Percentiles rank a stretch among this genome's conserved stretches.
Evolutionary conservation across 805 yeast species (phyloP).

Genomic region (Cephaloascus fragrans): DNA sequence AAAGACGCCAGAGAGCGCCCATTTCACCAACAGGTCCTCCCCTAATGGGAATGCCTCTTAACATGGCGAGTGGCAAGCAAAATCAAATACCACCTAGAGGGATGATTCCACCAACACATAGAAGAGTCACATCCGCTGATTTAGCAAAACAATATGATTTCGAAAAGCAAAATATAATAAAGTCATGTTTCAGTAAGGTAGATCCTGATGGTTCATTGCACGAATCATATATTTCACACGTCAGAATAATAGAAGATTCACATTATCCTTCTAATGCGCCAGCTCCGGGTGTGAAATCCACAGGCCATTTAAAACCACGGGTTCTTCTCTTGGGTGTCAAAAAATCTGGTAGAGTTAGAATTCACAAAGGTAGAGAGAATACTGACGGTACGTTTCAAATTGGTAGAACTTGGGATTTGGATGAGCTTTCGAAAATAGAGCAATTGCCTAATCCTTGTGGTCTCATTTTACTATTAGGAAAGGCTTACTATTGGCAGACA

Average conservation of each 20-base stretch:
- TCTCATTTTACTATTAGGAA: slow-evolving; percentile 51
- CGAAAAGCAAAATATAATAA: slow-evolving; percentile 39
- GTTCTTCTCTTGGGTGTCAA: slow-evolving; percentile 53
- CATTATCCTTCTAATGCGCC: slow-evolving; percentile 63
- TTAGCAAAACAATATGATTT: slow-evolving; percentile 50
- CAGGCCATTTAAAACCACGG: slow-evolving; percentile 43
- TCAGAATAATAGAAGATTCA: slow-evolving; percentile 65
- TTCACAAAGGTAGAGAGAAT: slow-evolving; percentile 83
- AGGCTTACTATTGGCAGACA: slow-evolving; percentile 80
- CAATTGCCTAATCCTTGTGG: slow-evolving; percentile 48
- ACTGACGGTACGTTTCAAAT: slow-evolving; percentile 70
- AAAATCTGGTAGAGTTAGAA: slow-evolving; percentile 53
- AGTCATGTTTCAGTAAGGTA: slow-evolving; percentile 37
- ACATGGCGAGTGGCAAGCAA: background rate
- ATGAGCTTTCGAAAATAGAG: slow-evolving; percentile 51
- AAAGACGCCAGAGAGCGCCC: no score
- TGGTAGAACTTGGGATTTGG: slow-evolving; percentile 87
- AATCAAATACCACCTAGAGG: background rate
- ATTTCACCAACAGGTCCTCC: no score
- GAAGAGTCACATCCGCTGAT: slow-evolving; percentile 13
- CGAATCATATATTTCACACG: slow-evolving; percentile 67
- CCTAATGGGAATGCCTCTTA: background rate
- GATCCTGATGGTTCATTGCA: slow-evolving; percentile 30
- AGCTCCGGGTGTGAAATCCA: slow-evolving; percentile 39
- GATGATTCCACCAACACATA: background rate